These are phyloP conservation scores for Multifurca ochricompacta DNA, from an alignment of 768 basidiomycete species.

Conservation along the genomic window DNA sequence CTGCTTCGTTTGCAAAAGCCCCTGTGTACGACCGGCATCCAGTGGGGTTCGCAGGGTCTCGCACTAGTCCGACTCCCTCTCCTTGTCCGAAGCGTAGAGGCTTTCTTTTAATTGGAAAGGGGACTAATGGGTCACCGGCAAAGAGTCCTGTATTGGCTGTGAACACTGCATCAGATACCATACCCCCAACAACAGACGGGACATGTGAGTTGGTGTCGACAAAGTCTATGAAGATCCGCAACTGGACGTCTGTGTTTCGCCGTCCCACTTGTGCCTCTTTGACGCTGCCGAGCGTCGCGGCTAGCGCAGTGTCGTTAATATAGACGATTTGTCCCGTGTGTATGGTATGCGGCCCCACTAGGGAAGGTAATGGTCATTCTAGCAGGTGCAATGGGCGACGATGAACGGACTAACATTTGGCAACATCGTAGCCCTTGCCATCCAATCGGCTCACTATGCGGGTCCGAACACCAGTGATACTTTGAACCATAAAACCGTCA, in stretches of 20 bases:
- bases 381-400: not conserved
- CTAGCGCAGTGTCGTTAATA: conserved; percentile 56
- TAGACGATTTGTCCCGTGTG: conserved; percentile 76
- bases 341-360: conserved; percentile 79
- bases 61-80: conserved; percentile 48
- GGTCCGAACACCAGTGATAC: conserved; percentile 70
- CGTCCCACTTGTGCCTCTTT: conserved; percentile 14
- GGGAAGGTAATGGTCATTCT: not conserved
- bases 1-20: conserved; percentile 40
- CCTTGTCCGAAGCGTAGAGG: conserved; percentile 40
- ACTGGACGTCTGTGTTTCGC: conserved; percentile 40
- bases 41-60: conserved; percentile 41
- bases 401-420: conserved; percentile 50
- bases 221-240: conserved; percentile 51
- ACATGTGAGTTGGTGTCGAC: conserved; percentile 40
- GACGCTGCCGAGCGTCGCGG: conserved; percentile 29
- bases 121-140: conserved; percentile 49
- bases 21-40: conserved; percentile 55
- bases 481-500: conserved; percentile 69
- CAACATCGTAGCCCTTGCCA: conserved; percentile 78
- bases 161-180: conserved; percentile 40
- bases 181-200: conserved; percentile 33
- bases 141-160: conserved; percentile 62
- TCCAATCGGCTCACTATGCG: conserved; percentile 76
- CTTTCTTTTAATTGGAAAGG: conserved; percentile 21